Percentiles rank a stretch among this genome's conserved stretches.
Evolutionary conservation across 1,284 basidiomycete species (phyloP).

Genomic region (Pholiota adiposa): DNA sequence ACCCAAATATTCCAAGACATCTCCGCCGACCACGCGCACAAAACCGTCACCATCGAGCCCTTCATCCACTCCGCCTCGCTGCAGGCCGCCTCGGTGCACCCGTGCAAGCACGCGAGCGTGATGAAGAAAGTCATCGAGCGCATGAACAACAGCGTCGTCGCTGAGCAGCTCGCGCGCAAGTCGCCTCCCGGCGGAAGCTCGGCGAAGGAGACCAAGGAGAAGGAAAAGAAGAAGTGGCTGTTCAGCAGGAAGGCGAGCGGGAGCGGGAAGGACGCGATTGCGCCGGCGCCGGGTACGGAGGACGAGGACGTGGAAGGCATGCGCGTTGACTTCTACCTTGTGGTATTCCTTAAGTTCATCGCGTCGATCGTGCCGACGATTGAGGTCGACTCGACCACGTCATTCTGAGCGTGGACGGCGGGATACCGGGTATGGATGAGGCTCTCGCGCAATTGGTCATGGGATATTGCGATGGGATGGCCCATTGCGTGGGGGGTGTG

Average conservation of each 20-base stretch:
- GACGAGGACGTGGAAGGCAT: conserved; percentile 83
- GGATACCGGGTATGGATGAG: not conserved
- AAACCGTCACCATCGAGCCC: conserved; percentile 98
- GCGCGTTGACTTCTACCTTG: conserved; percentile 93
- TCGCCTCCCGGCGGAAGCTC: conserved; percentile 10
- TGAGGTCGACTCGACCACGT: conserved; percentile 90
- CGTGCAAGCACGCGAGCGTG: conserved; percentile 98
- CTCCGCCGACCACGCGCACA: conserved; percentile 95
- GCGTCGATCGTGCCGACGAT: conserved; percentile 94
- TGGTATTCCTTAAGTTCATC: conserved; percentile 98
- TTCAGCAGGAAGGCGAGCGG: conserved; percentile 77
- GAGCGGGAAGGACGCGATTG: conserved; percentile 57
- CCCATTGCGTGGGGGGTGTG: not conserved
- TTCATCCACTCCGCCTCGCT: conserved; percentile 91
- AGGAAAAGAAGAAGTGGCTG: conserved; percentile 82
- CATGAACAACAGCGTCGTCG: conserved; percentile 90
- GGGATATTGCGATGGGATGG: not conserved
- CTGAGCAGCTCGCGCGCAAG: conserved; percentile 72
- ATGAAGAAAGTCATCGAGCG: conserved; percentile 99
- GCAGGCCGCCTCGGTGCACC: conserved; percentile 92
- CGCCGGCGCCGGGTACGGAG: conserved; percentile 35
- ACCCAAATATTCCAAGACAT: conserved; percentile 97
- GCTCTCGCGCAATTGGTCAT: not conserved
- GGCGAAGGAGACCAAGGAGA: conserved; percentile 41
- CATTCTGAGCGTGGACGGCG: conserved; percentile 54